phyloP scores from a whole-genome alignment of 768 basidiomycete species.

The Multifurca ochricompacta region DNA sequence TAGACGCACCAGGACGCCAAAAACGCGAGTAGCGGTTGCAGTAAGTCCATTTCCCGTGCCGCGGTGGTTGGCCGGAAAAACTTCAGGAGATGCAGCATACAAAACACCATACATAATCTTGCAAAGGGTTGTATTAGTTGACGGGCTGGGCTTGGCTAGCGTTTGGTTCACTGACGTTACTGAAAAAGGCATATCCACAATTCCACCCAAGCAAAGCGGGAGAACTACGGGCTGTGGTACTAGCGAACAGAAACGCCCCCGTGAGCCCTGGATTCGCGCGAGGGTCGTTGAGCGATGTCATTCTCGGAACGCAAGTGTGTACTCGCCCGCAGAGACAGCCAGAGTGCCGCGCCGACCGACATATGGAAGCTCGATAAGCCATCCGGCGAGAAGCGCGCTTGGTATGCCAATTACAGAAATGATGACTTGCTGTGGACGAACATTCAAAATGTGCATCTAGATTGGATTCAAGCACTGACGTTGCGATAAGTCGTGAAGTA shows the following conservation, averaged over 20 bases:
- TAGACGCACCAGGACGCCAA: slow-evolving; percentile 55
- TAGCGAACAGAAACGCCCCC: slow-evolving; percentile 65
- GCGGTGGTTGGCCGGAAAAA: slow-evolving; percentile 64
- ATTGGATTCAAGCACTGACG: slow-evolving; percentile 20
- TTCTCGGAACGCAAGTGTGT: slow-evolving; percentile 12
- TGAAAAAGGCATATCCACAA: slow-evolving; percentile 62
- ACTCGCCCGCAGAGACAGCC: slow-evolving; percentile 53
- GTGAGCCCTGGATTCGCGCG: slow-evolving; percentile 53
- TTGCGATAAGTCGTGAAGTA: slow-evolving; percentile 33
- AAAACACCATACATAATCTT: slow-evolving; percentile 72
- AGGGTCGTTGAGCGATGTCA: slow-evolving; percentile 38
- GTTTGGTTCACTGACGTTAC: slow-evolving; percentile 37
- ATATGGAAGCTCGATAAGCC: slow-evolving; percentile 55
- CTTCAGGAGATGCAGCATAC: slow-evolving; percentile 62
- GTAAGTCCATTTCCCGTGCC: slow-evolving; percentile 66
- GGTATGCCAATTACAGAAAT: slow-evolving; percentile 62
- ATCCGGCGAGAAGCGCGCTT: slow-evolving; percentile 64
- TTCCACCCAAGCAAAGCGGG: slow-evolving; percentile 71
- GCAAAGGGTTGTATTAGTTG: slow-evolving; percentile 1
- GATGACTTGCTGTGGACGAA: slow-evolving; percentile 52
- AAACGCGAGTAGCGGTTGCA: slow-evolving; percentile 52
- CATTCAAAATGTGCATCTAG: background rate
- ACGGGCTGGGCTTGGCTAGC: background rate
- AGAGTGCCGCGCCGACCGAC: slow-evolving; percentile 64
- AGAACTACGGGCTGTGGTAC: slow-evolving; percentile 65